Base-by-base conservation (phyloP, 495 filamentous ascomycete genomes). In the Hapsidospora chrysogenum region DNA sequence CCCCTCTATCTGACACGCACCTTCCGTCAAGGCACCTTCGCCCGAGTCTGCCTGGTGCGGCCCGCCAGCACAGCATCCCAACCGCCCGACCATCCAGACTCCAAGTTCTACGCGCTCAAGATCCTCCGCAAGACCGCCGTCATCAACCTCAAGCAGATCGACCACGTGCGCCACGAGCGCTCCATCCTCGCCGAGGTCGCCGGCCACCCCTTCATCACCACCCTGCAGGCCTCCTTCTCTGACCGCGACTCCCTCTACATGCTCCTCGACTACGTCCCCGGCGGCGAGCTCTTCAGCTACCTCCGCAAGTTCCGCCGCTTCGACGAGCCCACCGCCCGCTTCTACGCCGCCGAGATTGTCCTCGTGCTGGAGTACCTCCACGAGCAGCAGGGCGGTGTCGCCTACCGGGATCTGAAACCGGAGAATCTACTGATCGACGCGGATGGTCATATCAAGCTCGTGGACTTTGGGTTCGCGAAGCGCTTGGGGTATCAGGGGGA, bases 381-480 rank as follows among this genome's bases (percentile, higher is more conserved):
- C 54, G 83, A 94, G 49, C 62, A 79, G 21, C 66, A 76, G 48
- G 68, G 66, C 17, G 82, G 84, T 5, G 75, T 97, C 27, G 89
- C 89, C 26, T 96, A 95, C 51, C 78, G 89, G 14, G 89, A 97
- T 48, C 56, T 97, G 47, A 96, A 97, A 54, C 89, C 89, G 2
- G 89, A 97, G 54, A 97, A 97, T 49, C 78, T 97, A 31, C 64
- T 96, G 15, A 64, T 96, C 16, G 89, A 95, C 54, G 81, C 72
- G 11, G 74, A 93, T 22, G 89, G 89, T 4, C 89, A 97, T 55
- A 72, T 97, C 49, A 93, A 89, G 55, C 65, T 96, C 23, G 87
- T 96, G n/a, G 89, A 97, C 55, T 97, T 97, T 57, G 89, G 89
- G 0, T 96, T 97, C 50, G 89, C 89, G 19, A 96, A 96, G 62